Evolutionary conservation across 805 yeast genomes (phyloP), one percentile per base, ranked within the genome.

Genomic region (Candida lessepsii): DNA sequence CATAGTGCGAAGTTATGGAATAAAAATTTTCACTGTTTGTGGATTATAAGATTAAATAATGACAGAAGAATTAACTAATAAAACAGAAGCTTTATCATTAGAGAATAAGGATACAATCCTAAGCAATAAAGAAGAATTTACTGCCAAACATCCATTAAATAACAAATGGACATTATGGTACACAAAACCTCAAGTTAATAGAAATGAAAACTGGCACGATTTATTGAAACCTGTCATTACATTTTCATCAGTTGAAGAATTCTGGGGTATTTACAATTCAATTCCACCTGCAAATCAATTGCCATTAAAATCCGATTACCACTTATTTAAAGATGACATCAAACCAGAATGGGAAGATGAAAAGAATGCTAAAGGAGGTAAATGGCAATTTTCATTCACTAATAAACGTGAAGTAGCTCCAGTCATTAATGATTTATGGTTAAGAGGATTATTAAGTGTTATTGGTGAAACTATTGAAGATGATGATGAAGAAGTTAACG

Each of bases 311-410:
- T 86, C 96, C 9, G 98, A 93, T 68, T 91, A 91, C 70, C 96
- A 93, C 63, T 79, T 91, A 58, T 93, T 93, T 75, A 85, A 91
- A 70, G 86, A 84, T 61, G 96, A 89, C 43, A 81, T 93, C 57
- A 84, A 87, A 65, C 99, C 99, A 41, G 98, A 93, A 75, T 93
- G 99, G 99, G 99, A 93, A 75, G 98, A 93, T 65, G 74, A 70
- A 40, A 78, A 80, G 50, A 93, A 93, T 67, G 65, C 86, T 45
- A 75, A 81, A 53, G 99, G 99, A 60, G 99, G 99, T 58, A 88
- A 86, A 70, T 93, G 96, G 96, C 71, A 64, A 51, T 67, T 54
- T 49, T 75, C 86, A 30, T 86, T 78, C 68, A 81, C 77, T 66
- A 81, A 84, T 67, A 82, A 73, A 62, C 75, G 78, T 47, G 83